phyloP scores from a whole-genome alignment of 345 rosid genomes.

The Aethionema arabicum region DNA sequence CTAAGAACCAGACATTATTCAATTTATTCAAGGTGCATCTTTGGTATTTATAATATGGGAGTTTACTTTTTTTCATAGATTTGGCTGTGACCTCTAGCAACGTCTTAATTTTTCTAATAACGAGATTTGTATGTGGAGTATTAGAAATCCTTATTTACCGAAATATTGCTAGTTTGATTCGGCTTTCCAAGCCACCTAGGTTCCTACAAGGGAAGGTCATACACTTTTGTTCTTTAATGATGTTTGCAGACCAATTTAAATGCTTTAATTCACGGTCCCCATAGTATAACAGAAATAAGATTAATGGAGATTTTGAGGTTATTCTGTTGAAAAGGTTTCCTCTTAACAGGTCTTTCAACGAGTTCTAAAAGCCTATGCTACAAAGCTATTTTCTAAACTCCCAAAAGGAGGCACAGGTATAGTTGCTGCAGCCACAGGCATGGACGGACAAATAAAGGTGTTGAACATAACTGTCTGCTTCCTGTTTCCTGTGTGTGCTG shows the following conservation, averaged over 20 bases:
- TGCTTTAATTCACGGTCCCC: background rate
- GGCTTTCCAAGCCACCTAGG: conserved; percentile 21
- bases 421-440: conserved; percentile 98
- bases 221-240: conserved; percentile 2
- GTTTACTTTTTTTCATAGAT: conserved; percentile 6
- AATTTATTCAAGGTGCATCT: conserved; percentile 80
- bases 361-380: conserved; percentile 84
- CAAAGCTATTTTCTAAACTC: conserved; percentile 80
- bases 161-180: conserved; percentile 22
- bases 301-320: conserved; percentile 17
- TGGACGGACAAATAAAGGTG: conserved; percentile 97
- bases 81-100: conserved; percentile 10
- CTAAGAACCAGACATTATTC: conserved; percentile 80
- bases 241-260: conserved; percentile 15
- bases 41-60: conserved; percentile 10
- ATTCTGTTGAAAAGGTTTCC: conserved; percentile 14
- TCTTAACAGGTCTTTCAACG: conserved; percentile 81
- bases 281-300: background rate
- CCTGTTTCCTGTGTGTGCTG: conserved; percentile 22
- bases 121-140: conserved; percentile 7
- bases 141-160: conserved; percentile 12
- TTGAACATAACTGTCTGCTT: conserved; percentile 9
- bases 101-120: conserved; percentile 18
- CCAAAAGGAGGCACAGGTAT: conserved; percentile 95
- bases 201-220: conserved; percentile 8